Evolutionary conservation across 257 asterid genomes (phyloP).

Genomic region (Gentiana dahurica): DNA sequence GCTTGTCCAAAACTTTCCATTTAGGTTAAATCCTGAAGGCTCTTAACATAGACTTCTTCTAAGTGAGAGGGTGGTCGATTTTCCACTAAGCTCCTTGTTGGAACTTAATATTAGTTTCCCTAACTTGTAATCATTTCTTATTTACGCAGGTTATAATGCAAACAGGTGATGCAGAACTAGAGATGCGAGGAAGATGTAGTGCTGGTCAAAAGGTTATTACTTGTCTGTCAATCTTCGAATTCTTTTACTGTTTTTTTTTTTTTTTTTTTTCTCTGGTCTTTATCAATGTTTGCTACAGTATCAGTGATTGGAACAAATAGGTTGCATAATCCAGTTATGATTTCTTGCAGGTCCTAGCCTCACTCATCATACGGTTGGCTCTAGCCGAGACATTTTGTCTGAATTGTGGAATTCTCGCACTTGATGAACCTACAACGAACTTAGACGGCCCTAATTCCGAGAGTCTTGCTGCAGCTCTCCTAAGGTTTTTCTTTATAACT

Average conservation of each 20-base stretch:
- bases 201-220: constrained; percentile 90
- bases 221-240: constrained; percentile 3
- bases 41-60: no score
- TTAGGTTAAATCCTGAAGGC: no score
- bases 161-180: constrained; percentile 93
- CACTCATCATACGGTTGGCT: constrained; percentile 85
- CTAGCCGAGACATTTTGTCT: constrained; percentile 98
- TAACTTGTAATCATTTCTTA: background rate
- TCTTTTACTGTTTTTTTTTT: background rate
- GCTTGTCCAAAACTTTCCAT: no score
- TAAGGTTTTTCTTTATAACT: constrained; percentile 35
- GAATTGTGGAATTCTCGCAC: constrained; percentile 94
- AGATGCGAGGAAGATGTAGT: constrained; percentile 99
- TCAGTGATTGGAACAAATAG: no score
- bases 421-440: constrained; percentile 97
- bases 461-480: constrained; percentile 92
- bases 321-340: no score
- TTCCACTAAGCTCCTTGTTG: no score
- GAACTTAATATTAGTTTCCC: background rate
- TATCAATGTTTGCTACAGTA: no score
- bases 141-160: constrained; percentile 78
- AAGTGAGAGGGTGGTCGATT: no score
- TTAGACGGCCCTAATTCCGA: constrained; percentile 86
- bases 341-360: constrained; percentile 73
- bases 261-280: background rate